phyloP scores from a whole-genome alignment of 768 basidiomycete species.

The Lactifluus subvellereus region DNA sequence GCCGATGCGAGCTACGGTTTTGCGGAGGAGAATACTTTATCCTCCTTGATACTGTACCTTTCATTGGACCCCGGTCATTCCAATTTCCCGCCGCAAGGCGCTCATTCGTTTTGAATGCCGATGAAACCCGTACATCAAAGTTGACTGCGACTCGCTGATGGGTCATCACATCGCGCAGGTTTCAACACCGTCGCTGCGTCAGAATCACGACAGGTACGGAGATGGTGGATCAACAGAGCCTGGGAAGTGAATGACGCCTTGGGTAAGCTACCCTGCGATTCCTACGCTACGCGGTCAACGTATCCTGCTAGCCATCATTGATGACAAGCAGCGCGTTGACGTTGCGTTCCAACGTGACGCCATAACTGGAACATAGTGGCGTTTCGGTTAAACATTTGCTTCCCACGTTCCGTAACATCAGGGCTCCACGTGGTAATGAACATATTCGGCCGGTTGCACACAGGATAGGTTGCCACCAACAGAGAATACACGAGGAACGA shows the following conservation, averaged over 20 bases:
- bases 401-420: conserved; percentile 4
- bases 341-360: background rate
- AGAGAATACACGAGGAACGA: background rate
- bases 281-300: background rate
- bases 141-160: background rate
- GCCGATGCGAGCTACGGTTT: background rate
- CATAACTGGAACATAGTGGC: background rate
- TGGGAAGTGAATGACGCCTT: background rate
- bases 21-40: background rate
- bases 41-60: background rate
- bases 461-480: background rate
- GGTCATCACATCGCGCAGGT: conserved; percentile 10
- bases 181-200: background rate
- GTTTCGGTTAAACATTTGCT: background rate
- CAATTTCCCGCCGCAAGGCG: background rate
- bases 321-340: background rate
- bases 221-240: background rate
- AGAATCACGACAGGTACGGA: background rate
- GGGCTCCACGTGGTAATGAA: background rate
- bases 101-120: conserved; percentile 1
- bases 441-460: background rate
- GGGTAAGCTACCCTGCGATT: background rate
- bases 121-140: background rate
- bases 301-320: background rate
- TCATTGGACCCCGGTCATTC: background rate